These are phyloP conservation scores for Blastobotrys proliferans DNA, from an alignment of 1,139 yeast species.

Conservation along the genomic window DNA sequence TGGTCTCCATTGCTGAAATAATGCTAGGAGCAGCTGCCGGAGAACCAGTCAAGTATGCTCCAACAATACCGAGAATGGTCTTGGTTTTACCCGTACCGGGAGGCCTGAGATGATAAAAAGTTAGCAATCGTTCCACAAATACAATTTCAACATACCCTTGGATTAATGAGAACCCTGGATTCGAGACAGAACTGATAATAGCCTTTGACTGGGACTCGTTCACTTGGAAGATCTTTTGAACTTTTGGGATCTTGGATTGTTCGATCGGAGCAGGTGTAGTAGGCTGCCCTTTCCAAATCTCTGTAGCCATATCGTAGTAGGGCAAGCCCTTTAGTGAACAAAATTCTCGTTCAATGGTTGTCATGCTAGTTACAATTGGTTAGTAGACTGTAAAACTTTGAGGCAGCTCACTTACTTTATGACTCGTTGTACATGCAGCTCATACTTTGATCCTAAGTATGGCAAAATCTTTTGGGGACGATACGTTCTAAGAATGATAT, in stretches of 20 bases:
- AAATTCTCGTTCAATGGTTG: constrained; percentile 90
- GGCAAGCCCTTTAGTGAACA: constrained; percentile 76
- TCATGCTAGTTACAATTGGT: constrained; percentile 43
- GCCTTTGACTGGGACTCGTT: constrained; percentile 91
- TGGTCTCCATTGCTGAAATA: constrained; percentile 14
- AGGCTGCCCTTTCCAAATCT: constrained; percentile 65
- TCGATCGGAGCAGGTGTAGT: constrained; percentile 40
- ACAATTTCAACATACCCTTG: constrained; percentile 53
- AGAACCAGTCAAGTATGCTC: constrained; percentile 56
- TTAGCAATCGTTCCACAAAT: constrained; percentile 6
- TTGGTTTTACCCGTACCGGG: constrained; percentile 99
- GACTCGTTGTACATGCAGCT: constrained; percentile 63
- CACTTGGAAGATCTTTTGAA: constrained; percentile 49
- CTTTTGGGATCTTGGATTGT: constrained; percentile 41
- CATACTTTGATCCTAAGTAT: constrained; percentile 59
- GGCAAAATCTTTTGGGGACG: constrained; percentile 48
- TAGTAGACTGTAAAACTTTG: background rate
- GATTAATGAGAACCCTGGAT: constrained; percentile 78
- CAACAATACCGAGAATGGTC: constrained; percentile 88
- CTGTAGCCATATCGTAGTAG: constrained; percentile 67
- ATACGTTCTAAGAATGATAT: constrained; percentile 66
- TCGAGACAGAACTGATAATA: constrained; percentile 63
- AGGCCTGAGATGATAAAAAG: constrained; percentile 40
- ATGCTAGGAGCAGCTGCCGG: constrained; percentile 39
- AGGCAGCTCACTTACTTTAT: constrained; percentile 46